Evolutionary conservation across 1,284 basidiomycete genomes (phyloP).

Genomic region (Puccinia brachypodii): DNA sequence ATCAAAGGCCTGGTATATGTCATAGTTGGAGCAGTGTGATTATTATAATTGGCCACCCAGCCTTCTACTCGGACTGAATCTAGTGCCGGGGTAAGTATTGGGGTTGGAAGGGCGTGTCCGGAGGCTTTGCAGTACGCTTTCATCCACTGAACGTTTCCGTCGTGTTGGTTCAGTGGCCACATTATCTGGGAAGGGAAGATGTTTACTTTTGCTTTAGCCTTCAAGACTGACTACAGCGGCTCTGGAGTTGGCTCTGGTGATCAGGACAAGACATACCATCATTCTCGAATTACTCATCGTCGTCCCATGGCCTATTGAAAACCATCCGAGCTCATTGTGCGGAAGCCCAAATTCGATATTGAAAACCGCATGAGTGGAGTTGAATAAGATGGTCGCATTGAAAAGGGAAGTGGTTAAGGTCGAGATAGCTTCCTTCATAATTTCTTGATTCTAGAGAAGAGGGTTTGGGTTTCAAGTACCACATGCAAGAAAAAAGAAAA

Average conservation of each 20-base stretch:
- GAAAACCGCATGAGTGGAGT: conserved; percentile 38
- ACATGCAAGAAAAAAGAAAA: background rate
- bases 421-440: background rate
- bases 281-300: conserved; percentile 47
- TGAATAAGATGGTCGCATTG: conserved; percentile 22
- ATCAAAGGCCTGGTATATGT: conserved; percentile 25
- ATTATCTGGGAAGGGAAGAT: conserved; percentile 19
- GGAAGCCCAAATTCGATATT: conserved; percentile 18
- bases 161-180: conserved; percentile 9
- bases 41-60: background rate
- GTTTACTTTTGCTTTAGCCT: background rate
- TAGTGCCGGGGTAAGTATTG: conserved; percentile 10
- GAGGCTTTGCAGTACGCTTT: conserved; percentile 36
- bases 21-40: background rate
- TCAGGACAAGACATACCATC: conserved; percentile 25
- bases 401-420: conserved; percentile 22
- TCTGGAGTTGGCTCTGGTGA: background rate
- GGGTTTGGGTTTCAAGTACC: background rate
- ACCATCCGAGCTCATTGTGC: conserved; percentile 28
- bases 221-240: background rate
- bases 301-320: conserved; percentile 43
- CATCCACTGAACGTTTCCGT: conserved; percentile 13
- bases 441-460: background rate
- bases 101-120: conserved; percentile 40
- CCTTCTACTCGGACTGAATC: conserved; percentile 11